Conservation (phyloP, 331 rosid species). For the Prunus yedoensis region DNA sequence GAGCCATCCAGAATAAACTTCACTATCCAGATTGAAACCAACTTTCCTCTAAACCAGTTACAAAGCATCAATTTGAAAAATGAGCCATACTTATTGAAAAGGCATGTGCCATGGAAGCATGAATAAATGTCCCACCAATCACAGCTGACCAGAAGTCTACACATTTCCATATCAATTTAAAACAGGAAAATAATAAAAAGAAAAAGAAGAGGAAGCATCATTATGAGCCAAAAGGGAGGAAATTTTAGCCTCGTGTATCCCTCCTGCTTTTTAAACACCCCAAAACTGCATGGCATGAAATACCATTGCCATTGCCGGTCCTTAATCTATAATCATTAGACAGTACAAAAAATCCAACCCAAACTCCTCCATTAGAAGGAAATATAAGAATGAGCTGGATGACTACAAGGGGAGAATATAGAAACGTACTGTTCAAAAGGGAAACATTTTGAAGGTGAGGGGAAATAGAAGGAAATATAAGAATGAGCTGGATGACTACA, state of each 20-base stretch:
- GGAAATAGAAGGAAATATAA: neutral
- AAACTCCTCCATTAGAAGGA: neutral
- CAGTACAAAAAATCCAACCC: neutral
- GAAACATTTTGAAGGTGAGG: slow-evolving; percentile 1
- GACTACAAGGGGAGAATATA: neutral
- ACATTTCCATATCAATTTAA: slow-evolving; percentile 3
- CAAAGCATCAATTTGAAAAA: neutral
- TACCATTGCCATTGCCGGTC: neutral
- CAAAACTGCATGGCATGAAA: slow-evolving; percentile 1
- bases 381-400: neutral
- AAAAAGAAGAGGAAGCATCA: neutral
- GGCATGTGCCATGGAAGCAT: neutral
- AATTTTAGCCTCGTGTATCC: slow-evolving; percentile 3
- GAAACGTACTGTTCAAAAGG: neutral
- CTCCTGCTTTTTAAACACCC: slow-evolving; percentile 1
- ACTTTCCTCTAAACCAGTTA: neutral
- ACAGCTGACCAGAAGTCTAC: neutral
- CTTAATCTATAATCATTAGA: neutral
- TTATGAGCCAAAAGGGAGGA: neutral
- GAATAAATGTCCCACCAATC: neutral
- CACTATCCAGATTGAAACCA: neutral
- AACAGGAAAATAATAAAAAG: neutral
- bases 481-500: neutral
- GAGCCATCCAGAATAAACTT: neutral
- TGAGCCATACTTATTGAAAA: neutral